A percentile compares a stretch with the other conserved stretches of the same genome.
phyloP scores from a whole-genome alignment of 108 stramenopile genomes.

The Ochromonas danica region DNA sequence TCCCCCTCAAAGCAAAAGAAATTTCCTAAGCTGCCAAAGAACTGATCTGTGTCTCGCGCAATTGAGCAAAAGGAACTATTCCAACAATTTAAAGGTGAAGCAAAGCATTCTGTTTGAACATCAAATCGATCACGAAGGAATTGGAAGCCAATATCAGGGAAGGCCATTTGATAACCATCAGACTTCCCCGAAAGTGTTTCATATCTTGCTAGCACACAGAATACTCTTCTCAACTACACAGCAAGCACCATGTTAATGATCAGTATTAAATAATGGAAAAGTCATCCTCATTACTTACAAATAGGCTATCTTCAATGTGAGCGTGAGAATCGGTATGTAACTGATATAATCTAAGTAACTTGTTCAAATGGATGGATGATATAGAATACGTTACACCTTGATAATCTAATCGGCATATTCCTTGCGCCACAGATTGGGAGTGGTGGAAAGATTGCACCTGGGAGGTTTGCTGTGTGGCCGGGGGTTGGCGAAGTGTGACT shows the following conservation, averaged over 20 bases:
- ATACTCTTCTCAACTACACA: constrained; percentile 40
- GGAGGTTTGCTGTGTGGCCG: too few species aligned
- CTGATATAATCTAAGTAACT: background rate
- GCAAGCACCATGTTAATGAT: background rate
- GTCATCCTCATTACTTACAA: background rate
- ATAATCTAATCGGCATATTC: too few species aligned
- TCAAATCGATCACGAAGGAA: constrained; percentile 34
- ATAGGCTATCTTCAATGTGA: background rate
- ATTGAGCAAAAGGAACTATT: background rate
- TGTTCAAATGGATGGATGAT: background rate
- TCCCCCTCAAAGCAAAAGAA: background rate
- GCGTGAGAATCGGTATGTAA: background rate
- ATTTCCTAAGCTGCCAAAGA: background rate
- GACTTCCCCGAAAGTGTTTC: constrained; percentile 45
- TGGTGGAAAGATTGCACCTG: too few species aligned
- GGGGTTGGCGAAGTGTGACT: too few species aligned
- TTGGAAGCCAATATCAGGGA: constrained; percentile 39
- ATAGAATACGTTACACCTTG: background rate
- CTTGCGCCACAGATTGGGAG: too few species aligned
- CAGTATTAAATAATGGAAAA: background rate
- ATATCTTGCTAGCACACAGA: constrained; percentile 44
- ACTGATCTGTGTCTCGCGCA: background rate
- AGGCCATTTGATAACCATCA: constrained; percentile 48
- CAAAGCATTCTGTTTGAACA: constrained; percentile 46
- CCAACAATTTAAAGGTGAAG: constrained; percentile 40